These are phyloP conservation scores for Aspergillus pseudoglaucus DNA, from an alignment of 2,329 filamentous ascomycete species.

Conservation along the genomic window DNA sequence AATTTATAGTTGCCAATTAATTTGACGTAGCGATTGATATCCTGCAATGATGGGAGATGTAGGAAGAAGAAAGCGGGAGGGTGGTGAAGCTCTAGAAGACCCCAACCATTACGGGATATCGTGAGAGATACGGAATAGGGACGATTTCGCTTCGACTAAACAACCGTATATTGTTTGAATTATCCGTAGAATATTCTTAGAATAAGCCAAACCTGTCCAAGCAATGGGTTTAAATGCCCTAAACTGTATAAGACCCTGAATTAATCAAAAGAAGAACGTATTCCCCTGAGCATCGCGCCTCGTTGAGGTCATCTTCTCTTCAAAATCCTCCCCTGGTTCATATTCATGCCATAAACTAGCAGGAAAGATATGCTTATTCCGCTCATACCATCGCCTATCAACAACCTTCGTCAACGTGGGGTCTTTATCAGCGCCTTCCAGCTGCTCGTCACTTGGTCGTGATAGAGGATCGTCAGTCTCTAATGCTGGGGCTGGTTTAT, in stretches of 20 bases:
- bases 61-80: not conserved
- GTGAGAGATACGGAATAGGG: not conserved
- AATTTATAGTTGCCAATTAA: slow-evolving; percentile 56
- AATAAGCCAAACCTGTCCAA: not conserved
- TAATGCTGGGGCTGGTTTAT: slow-evolving; percentile 29
- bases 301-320: slow-evolving; percentile 57
- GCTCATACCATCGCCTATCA: slow-evolving; percentile 92
- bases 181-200: too few relatives aligned
- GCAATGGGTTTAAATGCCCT: not conserved
- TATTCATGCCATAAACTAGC: slow-evolving; percentile 95
- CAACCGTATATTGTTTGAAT: too few relatives aligned
- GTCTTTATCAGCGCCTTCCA: slow-evolving; percentile 74
- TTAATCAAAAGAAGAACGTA: slow-evolving; percentile 69
- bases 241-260: not conserved
- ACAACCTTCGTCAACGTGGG: slow-evolving; percentile 85
- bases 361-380: slow-evolving; percentile 96
- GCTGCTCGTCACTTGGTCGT: slow-evolving; percentile 46
- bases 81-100: not conserved
- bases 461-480: slow-evolving; percentile 35
- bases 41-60: slow-evolving; percentile 7
- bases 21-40: not conserved
- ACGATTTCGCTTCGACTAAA: too few relatives aligned
- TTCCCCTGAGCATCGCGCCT: slow-evolving; percentile 84
- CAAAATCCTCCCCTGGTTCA: slow-evolving; percentile 75
- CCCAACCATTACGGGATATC: too few relatives aligned